A percentile compares a stretch with the other conserved stretches of the same genome.
These are phyloP conservation scores for Phytopythium oedochilum DNA, from an alignment of 352 stramenopile species.

Conservation along the genomic window DNA sequence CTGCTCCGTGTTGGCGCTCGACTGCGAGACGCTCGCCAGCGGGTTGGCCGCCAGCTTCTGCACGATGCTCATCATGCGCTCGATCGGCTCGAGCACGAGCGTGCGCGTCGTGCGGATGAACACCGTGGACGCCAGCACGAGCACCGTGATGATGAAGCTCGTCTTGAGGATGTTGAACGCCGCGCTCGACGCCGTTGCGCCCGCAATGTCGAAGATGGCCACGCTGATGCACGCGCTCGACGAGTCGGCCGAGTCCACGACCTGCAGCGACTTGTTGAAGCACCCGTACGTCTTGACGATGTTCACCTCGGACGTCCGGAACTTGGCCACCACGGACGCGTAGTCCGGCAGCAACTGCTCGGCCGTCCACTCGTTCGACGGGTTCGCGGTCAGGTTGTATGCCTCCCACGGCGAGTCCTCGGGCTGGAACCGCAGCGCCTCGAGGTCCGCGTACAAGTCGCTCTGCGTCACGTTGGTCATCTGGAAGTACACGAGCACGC, in stretches of 20 bases:
- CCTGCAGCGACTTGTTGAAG: slow-evolving; percentile 60
- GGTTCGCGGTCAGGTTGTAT: slow-evolving; percentile 58
- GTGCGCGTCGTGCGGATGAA: slow-evolving; percentile 83
- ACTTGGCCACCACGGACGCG: slow-evolving; percentile 26
- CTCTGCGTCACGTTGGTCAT: slow-evolving; percentile 49
- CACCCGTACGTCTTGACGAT: slow-evolving; percentile 76
- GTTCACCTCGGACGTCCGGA: slow-evolving; percentile 56
- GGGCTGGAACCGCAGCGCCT: slow-evolving; percentile 45
- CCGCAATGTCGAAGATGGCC: slow-evolving; percentile 84
- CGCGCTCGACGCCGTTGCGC: slow-evolving; percentile 35
- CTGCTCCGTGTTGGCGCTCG: slow-evolving; percentile 50
- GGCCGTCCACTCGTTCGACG: slow-evolving; percentile 48
- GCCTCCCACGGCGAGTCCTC: slow-evolving; percentile 17
- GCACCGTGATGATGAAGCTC: slow-evolving; percentile 81
- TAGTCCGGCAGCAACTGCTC: slow-evolving; percentile 35
- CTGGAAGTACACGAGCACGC: slow-evolving; percentile 47
- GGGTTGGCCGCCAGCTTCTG: slow-evolving; percentile 87
- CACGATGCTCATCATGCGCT: slow-evolving; percentile 90
- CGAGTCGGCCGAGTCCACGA: slow-evolving; percentile 39
- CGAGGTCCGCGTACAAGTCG: slow-evolving; percentile 25
- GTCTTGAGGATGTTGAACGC: slow-evolving; percentile 87
- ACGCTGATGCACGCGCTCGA: slow-evolving; percentile 62
- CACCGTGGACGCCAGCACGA: slow-evolving; percentile 70
- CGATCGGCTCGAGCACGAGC: slow-evolving; percentile 86
- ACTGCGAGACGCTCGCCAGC: slow-evolving; percentile 74